phyloP scores from a whole-genome alignment of 371 early-diverging fungal genomes.

The Blakeslea trispora region DNA sequence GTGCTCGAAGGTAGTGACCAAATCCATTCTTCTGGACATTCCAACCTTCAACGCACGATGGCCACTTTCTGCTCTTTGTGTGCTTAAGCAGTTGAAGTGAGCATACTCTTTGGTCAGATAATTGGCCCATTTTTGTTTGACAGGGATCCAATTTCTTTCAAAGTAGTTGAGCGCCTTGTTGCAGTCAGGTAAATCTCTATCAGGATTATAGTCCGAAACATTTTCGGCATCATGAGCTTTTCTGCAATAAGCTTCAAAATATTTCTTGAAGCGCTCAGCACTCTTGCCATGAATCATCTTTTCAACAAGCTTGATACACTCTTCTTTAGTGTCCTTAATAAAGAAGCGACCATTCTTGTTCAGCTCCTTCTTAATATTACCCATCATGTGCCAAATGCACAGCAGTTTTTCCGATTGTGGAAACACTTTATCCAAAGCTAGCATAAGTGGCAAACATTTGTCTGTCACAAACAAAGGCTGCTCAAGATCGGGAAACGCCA shows the following conservation, averaged over 20 bases:
- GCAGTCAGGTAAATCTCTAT: neutral
- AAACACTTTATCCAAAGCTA: conserved; percentile 4
- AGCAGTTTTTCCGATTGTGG: neutral
- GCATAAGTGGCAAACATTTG: conserved; percentile 4
- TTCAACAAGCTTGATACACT: neutral
- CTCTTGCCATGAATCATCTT: neutral
- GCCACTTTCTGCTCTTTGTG: neutral
- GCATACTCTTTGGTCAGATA: neutral
- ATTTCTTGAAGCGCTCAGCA: neutral
- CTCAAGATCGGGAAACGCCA: neutral
- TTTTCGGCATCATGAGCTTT: neutral
- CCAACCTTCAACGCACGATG: neutral
- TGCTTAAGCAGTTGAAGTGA: neutral
- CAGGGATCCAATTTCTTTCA: neutral
- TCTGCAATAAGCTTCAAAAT: too few relatives aligned
- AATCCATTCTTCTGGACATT: neutral
- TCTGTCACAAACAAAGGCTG: conserved; percentile 1
- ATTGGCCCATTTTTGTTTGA: neutral
- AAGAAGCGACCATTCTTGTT: conserved; percentile 3
- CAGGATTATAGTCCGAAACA: neutral
- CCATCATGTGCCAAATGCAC: conserved; percentile 16
- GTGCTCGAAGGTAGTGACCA: neutral
- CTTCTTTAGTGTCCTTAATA: conserved; percentile 3
- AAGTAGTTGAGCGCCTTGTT: neutral
- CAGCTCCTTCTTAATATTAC: conserved; percentile 4